Evolutionary conservation across 345 rosid genomes (phyloP), one percentile per base, ranked within the genome.

Genomic region (Eucalyptus polyanthemos): DNA sequence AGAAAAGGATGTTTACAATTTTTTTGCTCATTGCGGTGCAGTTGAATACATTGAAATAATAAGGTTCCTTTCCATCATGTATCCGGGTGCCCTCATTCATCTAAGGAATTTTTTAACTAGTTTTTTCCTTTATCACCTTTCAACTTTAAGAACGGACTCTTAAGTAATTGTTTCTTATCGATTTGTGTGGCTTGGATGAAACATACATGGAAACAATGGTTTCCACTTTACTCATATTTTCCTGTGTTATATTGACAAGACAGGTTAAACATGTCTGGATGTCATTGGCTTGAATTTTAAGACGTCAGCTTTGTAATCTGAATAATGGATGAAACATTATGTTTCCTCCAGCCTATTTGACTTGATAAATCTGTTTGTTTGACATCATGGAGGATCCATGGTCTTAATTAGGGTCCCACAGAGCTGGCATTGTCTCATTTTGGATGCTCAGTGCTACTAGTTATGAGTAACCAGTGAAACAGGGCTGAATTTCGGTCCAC

Each of bases 1-100:
- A n/a, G 96, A 94, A 92, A 92, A 94, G 90, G 96, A 97, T 90
- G 93, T 97, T 85, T 76, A n/a, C 11, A 92, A 94, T 83, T 97
- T 97, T 88, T 97, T 97, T 87, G 88, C 93, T 90, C 93, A 96
- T 72, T 97, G 98, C 86, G 99, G 99, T 58, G 91, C 91, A 21
- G 91, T 95, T 88, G 96, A 95, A 91, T 94, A 92, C 80, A 92
- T 96, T 54, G 96, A 97, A 91, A 93, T 97, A 89, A 93, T 92
- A 91, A 94, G 98, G 99, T 97, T 92, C 62, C 45, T 80, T 87
- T 45, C 15, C 53, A 86, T n/a, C 40, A 67, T 49, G 72, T 76
- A 50, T 15, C 53, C 53, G 53, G 19, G 19, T 50, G 22, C 44
- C 31, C 58, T 86, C 29, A 34, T 65, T 51, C n/a, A 88, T 47